These are phyloP conservation scores for Pisolithus sp. DNA, from an alignment of 768 basidiomycete genomes.

Conservation along the genomic window DNA sequence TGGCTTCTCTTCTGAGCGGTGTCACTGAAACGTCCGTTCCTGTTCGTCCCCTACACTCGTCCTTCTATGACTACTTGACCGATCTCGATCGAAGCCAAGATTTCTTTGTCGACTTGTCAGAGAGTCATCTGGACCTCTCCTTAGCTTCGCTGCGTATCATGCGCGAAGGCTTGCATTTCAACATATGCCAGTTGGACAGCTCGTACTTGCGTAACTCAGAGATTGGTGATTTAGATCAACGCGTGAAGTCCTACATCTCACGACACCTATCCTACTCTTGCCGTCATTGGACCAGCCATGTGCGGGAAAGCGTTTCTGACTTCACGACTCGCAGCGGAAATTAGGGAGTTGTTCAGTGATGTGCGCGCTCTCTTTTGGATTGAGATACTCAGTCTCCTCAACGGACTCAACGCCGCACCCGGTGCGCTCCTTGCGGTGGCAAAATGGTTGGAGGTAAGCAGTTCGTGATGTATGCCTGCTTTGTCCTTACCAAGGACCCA, in stretches of 20 bases:
- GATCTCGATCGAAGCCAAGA: conserved; percentile 15
- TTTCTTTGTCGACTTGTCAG: conserved; percentile 9
- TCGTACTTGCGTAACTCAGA: conserved; percentile 27
- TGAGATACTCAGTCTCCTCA: conserved; percentile 27
- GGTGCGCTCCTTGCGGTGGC: background rate
- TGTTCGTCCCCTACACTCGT: conserved; percentile 28
- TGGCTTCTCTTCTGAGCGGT: conserved; percentile 21
- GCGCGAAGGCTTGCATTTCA: conserved; percentile 30
- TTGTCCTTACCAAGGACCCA: background rate
- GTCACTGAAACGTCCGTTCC: conserved; percentile 9
- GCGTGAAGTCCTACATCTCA: conserved; percentile 22
- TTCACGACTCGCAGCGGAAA: conserved; percentile 8
- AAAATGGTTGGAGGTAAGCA: background rate
- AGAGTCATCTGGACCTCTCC: conserved; percentile 18
- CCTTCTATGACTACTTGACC: conserved; percentile 30
- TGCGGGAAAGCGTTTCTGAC: conserved; percentile 7
- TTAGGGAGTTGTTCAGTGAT: conserved; percentile 16
- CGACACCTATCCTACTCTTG: conserved; percentile 31
- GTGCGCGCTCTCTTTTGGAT: conserved; percentile 32
- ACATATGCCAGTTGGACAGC: conserved; percentile 32
- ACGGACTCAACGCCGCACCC: background rate
- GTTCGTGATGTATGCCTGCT: conserved; percentile 2
- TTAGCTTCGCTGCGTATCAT: conserved; percentile 25
- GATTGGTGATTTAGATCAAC: conserved; percentile 11
- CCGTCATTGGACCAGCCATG: conserved; percentile 31